Evolutionary conservation across 2,329 filamentous ascomycete species (phyloP).

Genomic region (Lasiodiplodia gonubiensis): DNA sequence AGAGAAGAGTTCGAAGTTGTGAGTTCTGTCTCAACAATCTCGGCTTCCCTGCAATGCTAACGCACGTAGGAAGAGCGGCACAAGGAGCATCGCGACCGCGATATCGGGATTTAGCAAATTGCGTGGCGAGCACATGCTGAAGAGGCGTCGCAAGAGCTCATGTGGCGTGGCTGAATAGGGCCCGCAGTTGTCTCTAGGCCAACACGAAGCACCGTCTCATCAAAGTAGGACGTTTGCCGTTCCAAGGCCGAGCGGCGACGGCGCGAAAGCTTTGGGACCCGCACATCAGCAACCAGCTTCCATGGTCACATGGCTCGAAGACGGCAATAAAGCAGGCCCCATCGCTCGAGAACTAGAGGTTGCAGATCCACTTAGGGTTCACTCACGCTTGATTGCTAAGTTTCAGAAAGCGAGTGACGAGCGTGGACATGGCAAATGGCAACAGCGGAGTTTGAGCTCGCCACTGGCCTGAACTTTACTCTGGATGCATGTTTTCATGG

Average conservation of each 20-base stretch:
- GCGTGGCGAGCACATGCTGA: neutral
- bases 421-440: slow-evolving; percentile 9
- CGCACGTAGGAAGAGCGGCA: neutral
- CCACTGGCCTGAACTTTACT: slow-evolving; percentile 17
- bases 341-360: neutral
- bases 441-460: neutral
- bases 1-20: neutral
- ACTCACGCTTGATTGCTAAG: slow-evolving; percentile 3
- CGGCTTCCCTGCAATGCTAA: neutral
- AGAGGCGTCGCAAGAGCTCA: neutral
- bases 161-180: neutral
- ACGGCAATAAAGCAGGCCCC: neutral
- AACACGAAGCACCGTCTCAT: neutral
- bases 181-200: neutral
- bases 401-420: slow-evolving; percentile 11
- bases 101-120: neutral
- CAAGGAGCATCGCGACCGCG: neutral
- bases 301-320: neutral
- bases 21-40: neutral
- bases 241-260: neutral
- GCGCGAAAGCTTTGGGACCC: neutral
- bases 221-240: slow-evolving; percentile 9
- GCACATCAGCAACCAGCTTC: neutral
- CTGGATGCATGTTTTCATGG: neutral
- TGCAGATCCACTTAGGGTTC: slow-evolving; percentile 8